Base-by-base conservation (phyloP, 2,329 filamentous ascomycete species). In the Talaromyces sp. region DNA sequence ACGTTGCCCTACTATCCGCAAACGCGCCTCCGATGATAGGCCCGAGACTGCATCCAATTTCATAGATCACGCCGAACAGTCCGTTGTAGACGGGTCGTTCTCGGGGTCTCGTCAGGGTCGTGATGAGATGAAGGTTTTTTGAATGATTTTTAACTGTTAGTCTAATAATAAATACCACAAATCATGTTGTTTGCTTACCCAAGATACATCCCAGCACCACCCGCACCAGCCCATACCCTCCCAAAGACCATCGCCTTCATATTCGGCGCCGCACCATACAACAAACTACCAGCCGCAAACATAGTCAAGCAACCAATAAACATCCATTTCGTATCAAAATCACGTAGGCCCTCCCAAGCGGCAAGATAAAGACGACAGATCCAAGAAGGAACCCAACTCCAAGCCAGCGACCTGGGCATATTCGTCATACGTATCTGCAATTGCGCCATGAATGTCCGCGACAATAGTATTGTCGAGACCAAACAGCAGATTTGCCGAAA, bases 381-480 rank as follows among this genome's bases (percentile, higher is more conserved):
- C 79, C 80, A 3, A 84, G 73, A 0, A 79, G 70, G 64, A 84
- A 82, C 0, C 74, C 75, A 5, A 76, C 74, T 29, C 72, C 73
- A 13, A 83, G 70, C 82, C 81, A 84, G 3, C 76, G 7, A 84
- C 72, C 53, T 80, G 76, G 6, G 74, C 69, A 36, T 80, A 68
- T 1, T 77, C 68, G 19, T 74, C 70, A 34, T 82, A 80, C 0
- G 70, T 67, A n/a, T 75, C 70, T 13, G 81, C 70, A 7, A 83
- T 78, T 7, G 74, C 71, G 0, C 77, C 78, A 63, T 84, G 81
- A 1, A 81, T 78, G 67, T 83, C 82, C 3, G 84, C 78, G 27
- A 81, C 74, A 7, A 85, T 83, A 1, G 84, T 85, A 0, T 83
- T 85, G 4, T 78, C 76, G 2, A 78, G 68, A 8, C 71, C 72